These are phyloP conservation scores for Petunia secreta DNA, from an alignment of 257 asterid species.

Conservation along the genomic window DNA sequence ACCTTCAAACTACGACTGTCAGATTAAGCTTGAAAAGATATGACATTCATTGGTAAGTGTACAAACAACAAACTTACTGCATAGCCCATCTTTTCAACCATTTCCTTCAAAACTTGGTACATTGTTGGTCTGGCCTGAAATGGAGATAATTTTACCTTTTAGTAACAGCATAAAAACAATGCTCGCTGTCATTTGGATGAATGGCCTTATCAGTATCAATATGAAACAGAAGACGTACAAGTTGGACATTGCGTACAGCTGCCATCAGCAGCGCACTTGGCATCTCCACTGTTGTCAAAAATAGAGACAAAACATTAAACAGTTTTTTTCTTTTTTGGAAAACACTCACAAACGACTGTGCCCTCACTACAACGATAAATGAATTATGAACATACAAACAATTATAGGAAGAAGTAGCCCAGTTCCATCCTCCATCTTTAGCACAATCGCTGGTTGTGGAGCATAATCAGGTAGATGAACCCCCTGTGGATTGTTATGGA, in stretches of 20 bases:
- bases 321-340: background rate
- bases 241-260: constrained; percentile 89
- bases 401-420: constrained; percentile 92
- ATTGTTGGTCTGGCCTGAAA: constrained; percentile 80
- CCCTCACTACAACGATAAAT: background rate
- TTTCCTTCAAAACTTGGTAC: constrained; percentile 74
- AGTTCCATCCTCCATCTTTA: constrained; percentile 95
- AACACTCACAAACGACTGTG: background rate
- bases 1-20: constrained; percentile 53
- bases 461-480: constrained; percentile 73
- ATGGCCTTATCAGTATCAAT: constrained; percentile 10
- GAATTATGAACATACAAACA: constrained; percentile 56
- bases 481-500: constrained; percentile 75
- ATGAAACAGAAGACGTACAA: constrained; percentile 51
- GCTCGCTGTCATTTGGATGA: background rate
- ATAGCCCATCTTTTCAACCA: constrained; percentile 86
- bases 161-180: constrained; percentile 5
- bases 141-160: constrained; percentile 25
- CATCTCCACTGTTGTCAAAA: constrained; percentile 82
- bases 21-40: constrained; percentile 9
- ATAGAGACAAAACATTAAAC: constrained; percentile 18
- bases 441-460: constrained; percentile 89
- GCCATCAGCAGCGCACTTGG: constrained; percentile 94
- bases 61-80: constrained; percentile 46
- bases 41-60: background rate